Conservation (phyloP, 306 rosid species). For the Cucurbita maxima region DNA sequence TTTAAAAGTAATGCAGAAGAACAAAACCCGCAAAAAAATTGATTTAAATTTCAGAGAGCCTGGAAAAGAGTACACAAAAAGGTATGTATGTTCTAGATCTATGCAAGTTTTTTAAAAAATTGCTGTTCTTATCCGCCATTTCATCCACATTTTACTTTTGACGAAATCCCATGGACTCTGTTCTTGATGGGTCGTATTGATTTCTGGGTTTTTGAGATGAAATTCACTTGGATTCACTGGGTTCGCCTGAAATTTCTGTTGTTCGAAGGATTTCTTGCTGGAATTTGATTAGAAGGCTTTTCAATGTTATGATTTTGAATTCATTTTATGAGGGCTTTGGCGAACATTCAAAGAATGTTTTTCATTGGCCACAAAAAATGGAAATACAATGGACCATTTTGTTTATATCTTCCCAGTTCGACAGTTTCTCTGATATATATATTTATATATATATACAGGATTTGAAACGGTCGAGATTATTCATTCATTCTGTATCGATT, state of each 20-base stretch:
- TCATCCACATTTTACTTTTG: neutral
- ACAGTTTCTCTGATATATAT: neutral
- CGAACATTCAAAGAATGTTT: neutral
- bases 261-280: neutral
- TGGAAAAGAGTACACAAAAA: neutral
- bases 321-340: neutral
- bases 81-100: slow-evolving; percentile 42
- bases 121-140: slow-evolving; percentile 10
- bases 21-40: neutral
- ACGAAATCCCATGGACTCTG: neutral
- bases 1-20: neutral
- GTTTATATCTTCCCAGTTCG: neutral
- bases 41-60: neutral
- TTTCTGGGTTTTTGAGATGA: neutral
- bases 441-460: neutral
- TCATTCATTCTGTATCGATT: neutral
- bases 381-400: neutral
- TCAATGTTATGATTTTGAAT: neutral
- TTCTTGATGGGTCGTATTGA: neutral
- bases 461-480: slow-evolving; percentile 1
- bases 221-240: neutral
- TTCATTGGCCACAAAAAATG: neutral
- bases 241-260: neutral
- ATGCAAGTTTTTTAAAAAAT: slow-evolving; percentile 15
- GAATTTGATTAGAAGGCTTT: neutral